phyloP scores from a whole-genome alignment of 169 alveolate genomes.

The Plasmodium yoelii region DNA sequence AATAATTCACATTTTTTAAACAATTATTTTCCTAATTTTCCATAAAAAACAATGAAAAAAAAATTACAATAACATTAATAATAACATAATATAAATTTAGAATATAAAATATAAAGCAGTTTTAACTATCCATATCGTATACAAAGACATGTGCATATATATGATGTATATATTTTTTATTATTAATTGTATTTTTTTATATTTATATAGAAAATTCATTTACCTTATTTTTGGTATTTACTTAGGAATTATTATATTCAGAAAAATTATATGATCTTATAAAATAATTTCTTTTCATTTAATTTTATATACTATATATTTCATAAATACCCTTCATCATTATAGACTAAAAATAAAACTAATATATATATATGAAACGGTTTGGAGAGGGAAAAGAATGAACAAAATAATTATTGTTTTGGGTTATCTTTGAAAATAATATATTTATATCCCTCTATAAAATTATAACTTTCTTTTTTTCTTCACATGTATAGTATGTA shows the following conservation, averaged over 20 bases:
- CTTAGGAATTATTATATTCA: neutral
- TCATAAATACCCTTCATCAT: neutral
- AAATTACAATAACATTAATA: neutral
- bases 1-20: neutral
- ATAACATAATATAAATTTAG: neutral
- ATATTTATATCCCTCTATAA: neutral
- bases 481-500: too few species aligned
- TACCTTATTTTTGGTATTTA: neutral
- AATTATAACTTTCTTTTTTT: too few species aligned
- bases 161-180: too few species aligned
- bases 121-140: neutral
- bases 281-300: neutral
- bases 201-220: neutral
- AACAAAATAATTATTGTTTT: too few species aligned
- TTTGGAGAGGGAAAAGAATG: neutral
- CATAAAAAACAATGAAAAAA: constrained; percentile 2
- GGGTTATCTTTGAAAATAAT: neutral
- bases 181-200: neutral
- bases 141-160: neutral
- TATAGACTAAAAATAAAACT: neutral
- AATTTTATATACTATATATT: neutral
- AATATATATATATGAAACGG: neutral
- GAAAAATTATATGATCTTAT: neutral
- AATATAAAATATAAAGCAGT: neutral
- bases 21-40: constrained; percentile 10